These are phyloP conservation scores for Alternaria gaisen DNA, from an alignment of 2,329 filamentous ascomycete species.

Conservation along the genomic window DNA sequence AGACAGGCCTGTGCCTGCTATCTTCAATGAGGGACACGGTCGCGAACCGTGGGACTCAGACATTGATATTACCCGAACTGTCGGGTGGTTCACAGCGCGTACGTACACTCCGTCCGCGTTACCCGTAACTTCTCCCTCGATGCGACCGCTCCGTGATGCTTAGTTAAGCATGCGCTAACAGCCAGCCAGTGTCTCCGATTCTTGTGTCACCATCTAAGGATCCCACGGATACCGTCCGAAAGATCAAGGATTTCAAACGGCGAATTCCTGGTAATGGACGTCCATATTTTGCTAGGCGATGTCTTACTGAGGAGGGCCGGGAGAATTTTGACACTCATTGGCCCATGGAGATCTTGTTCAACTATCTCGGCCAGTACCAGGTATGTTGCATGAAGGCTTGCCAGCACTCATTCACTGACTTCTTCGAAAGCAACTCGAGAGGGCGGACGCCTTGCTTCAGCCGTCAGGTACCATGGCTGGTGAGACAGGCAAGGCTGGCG, in stretches of 20 bases:
- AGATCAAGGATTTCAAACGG: slow-evolving; percentile 63
- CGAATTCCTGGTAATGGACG: slow-evolving; percentile 46
- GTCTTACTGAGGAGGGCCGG: slow-evolving; percentile 40
- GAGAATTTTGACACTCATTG: slow-evolving; percentile 48
- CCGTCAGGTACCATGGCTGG: slow-evolving; percentile 57
- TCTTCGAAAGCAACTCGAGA: slow-evolving; percentile 55
- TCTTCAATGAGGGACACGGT: slow-evolving; percentile 56
- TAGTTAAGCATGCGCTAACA: background rate
- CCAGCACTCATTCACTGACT: slow-evolving; percentile 28
- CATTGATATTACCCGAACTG: slow-evolving; percentile 64
- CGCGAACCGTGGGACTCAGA: slow-evolving; percentile 53
- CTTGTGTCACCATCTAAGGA: slow-evolving; percentile 39
- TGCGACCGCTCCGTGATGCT: background rate
- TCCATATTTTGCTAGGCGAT: slow-evolving; percentile 57
- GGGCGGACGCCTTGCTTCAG: slow-evolving; percentile 55
- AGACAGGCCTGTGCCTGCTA: slow-evolving; percentile 60
- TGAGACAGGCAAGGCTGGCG: slow-evolving; percentile 56
- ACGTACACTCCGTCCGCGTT: slow-evolving; percentile 34
- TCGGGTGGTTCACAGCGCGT: slow-evolving; percentile 67
- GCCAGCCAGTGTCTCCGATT: slow-evolving; percentile 52
- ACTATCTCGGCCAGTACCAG: slow-evolving; percentile 62
- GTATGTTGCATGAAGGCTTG: slow-evolving; percentile 38
- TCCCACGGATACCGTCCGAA: slow-evolving; percentile 61
- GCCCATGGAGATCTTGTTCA: slow-evolving; percentile 67
- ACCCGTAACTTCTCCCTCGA: background rate